Base-by-base conservation (phyloP, 192 early-diverging fungal genomes). In the Coemansia sp. region DNA sequence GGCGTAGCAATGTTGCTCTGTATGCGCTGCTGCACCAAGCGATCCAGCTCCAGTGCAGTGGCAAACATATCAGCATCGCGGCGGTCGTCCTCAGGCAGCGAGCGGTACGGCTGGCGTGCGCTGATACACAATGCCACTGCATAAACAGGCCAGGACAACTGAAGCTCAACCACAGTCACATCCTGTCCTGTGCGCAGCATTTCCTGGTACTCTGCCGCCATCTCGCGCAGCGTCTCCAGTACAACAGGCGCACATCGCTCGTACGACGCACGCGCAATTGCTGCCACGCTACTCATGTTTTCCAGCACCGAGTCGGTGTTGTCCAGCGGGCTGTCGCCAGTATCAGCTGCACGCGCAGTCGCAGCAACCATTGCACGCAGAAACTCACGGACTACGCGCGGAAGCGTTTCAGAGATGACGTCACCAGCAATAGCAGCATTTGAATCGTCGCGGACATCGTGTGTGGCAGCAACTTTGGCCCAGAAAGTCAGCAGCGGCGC, bases 111-210 rank as follows among this genome's bases (percentile, higher is more conserved):
- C 85, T 85, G 84, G 45, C 93, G 76, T n/a, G 82, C 87, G 5
- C 87, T 86, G 47, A 95, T 75, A 55, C 85, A 85, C 55, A 83
- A 76, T 2, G 85, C 89, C 43, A 87, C 87, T 8, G 89, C 85
- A 48, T 95, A 93, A 9, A 93, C 85, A 27, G 93, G 71, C 91
- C 90, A 94, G 0, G 92, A 85, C 63, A 94, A 79, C 70, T 92
- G 89, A 48, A 70, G 81, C 63, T 90, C 86, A 17, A 82, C 72
- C 4, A 85, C 60, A 1, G 62, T 53, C 8, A 89, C 54, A 77
- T 85, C 64, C 37, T 69, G 76, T 0, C 72, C 73, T 9, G 63
- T 57, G 19, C 62, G 62, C 19, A 83, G 68, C 54, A 64, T 58
- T 62, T 81, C 79, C 70, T 88, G 73, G 75, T 88, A 91, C 69